Conservation (phyloP, 2,329 filamentous ascomycete genomes). For the Pseudogymnoascus sp. region DNA sequence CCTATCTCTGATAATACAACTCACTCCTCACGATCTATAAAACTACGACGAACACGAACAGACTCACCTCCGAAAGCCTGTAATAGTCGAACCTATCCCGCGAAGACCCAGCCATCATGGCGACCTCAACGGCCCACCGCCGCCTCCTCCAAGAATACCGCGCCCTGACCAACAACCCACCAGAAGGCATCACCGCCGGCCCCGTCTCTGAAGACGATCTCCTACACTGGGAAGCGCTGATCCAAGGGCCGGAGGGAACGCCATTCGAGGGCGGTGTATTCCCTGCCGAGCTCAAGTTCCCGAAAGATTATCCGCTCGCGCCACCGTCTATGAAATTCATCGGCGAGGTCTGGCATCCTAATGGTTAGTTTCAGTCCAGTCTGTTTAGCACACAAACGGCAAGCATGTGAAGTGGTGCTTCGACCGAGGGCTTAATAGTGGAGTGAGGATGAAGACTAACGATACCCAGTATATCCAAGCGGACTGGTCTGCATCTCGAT, state of each 20-base stretch:
- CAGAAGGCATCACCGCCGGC: constrained; percentile 95
- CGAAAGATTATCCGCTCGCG: constrained; percentile 91
- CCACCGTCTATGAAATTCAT: constrained; percentile 95
- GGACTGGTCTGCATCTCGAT: constrained; percentile 98
- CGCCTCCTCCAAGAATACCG: constrained; percentile 96
- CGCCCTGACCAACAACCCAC: constrained; percentile 84
- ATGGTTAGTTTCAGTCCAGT: constrained; percentile 51
- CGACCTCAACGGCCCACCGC: constrained; percentile 57
- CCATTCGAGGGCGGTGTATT: constrained; percentile 96
- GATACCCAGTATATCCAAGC: constrained; percentile 68
- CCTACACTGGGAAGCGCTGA: constrained; percentile 91
- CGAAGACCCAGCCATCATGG: constrained; percentile 34
- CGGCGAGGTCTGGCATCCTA: constrained; percentile 92
- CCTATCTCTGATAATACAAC: not conserved
- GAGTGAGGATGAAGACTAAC: not conserved
- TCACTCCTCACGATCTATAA: not conserved
- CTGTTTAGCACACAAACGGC: not conserved
- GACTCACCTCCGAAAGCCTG: not conserved
- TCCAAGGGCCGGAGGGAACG: constrained; percentile 90
- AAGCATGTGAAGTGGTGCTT: not conserved
- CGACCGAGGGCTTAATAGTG: not conserved
- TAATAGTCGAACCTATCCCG: not conserved
- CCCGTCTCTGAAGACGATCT: constrained; percentile 92
- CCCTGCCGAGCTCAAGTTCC: constrained; percentile 88
- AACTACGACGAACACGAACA: not conserved